phyloP scores from a whole-genome alignment of 1,284 basidiomycete genomes.

The Pholiota adiposa region DNA sequence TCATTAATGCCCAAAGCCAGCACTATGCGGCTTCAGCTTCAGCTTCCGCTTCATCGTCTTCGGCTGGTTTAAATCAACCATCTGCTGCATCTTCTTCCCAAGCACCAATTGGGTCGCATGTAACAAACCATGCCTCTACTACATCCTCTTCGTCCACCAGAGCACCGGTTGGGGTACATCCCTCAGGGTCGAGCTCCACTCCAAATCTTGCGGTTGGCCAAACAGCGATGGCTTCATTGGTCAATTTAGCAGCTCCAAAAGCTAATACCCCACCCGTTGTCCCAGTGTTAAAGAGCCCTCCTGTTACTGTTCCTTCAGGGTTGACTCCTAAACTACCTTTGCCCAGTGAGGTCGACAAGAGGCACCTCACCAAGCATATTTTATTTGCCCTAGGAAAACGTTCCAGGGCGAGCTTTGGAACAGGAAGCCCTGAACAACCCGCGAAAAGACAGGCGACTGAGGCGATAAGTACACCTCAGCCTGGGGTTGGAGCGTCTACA shows the following conservation, averaged over 20 bases:
- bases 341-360: slow-evolving; percentile 39
- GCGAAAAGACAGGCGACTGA: slow-evolving; percentile 31
- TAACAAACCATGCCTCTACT: background rate
- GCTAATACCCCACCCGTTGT: too few relatives aligned
- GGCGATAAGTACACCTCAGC: background rate
- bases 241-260: too few relatives aligned
- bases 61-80: background rate
- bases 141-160: background rate
- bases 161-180: background rate
- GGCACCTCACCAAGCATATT: slow-evolving; percentile 41
- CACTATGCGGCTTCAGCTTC: background rate
- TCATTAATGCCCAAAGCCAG: background rate
- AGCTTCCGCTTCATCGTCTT: background rate
- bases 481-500: background rate
- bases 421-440: slow-evolving; percentile 18
- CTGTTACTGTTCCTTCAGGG: slow-evolving; percentile 1
- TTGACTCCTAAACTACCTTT: slow-evolving; percentile 21
- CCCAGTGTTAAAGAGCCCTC: background rate
- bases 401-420: slow-evolving; percentile 12
- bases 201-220: too few relatives aligned
- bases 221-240: too few relatives aligned
- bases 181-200: too few relatives aligned
- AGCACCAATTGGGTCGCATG: background rate
- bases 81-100: background rate
- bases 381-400: slow-evolving; percentile 39